Base-by-base conservation (phyloP, 208 protist species). In the Leishmania mexicana region DNA sequence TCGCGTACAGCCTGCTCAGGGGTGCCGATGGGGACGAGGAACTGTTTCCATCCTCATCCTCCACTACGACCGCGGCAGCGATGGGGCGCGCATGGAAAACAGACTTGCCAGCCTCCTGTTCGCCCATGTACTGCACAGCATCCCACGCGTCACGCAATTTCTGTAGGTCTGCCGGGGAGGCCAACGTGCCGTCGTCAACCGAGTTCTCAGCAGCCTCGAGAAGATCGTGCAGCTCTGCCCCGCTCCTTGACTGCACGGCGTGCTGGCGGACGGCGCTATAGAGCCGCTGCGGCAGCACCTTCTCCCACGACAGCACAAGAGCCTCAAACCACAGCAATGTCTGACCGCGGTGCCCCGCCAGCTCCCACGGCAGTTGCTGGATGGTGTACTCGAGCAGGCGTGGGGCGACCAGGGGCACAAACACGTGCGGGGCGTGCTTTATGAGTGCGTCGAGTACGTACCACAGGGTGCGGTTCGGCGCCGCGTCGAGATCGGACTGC, bases 401-500 rank as follows among this genome's bases (percentile, higher is more conserved):
- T 40, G 93, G 91, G 2, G 85, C 77, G 31, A 94, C 76, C 49
- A 97, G 86, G 40, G 94, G 94, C 21, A 93, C 83, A 83, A 92
- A 97, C 40, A 97, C 86, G 78, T 92, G 88, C 76, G 94, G 88
- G 31, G 92, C 92, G 74, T 90, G 85, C 75, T 96, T 95, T 76
- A 97, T 83, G 38, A 97, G 84, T 2, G 89, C 84, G 79, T 97
- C 94, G 21, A 94, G 76, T 24, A 97, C 75, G 83, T 90, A 94
- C 92, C 94, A 97, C 62, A 97, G 70, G 8, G 90, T 91, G 70
- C 88, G 88, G 67, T 92, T 94, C 3, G 79, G 49, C 47, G 82
- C 67, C 10, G 83, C 84, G 67, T 92, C 88, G 21, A 93, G 83
- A 78, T 81, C 77, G 38, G 75, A 35, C 79, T 83, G 86, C 90